Evolutionary conservation across 371 early-diverging fungal genomes (phyloP).

Genomic region (Smittium culicis): DNA sequence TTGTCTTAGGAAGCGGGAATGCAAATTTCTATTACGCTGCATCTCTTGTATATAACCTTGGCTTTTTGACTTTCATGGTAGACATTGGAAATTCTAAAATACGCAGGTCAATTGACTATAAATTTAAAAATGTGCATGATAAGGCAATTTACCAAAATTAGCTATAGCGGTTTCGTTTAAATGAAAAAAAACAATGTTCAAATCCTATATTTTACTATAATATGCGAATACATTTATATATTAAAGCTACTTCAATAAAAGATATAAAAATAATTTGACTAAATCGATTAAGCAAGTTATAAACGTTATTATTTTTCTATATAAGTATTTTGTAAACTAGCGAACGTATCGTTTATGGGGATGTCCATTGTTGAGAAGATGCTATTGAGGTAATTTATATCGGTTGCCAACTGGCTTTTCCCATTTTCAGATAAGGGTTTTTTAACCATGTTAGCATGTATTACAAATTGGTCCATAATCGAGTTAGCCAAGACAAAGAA

Average conservation of each 20-base stretch:
- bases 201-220: no score
- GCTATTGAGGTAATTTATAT: conserved; percentile 23
- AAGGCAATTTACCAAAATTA: neutral
- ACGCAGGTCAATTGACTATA: conserved; percentile 61
- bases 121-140: neutral
- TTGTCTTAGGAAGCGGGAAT: conserved; percentile 86
- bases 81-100: conserved; percentile 61
- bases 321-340: neutral
- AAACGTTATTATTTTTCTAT: neutral
- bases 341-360: neutral
- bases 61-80: conserved; percentile 62
- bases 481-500: neutral
- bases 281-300: neutral
- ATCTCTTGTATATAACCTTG: conserved; percentile 74
- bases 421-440: conserved; percentile 19
- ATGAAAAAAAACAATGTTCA: no score
- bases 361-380: conserved; percentile 19
- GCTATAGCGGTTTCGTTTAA: no score
- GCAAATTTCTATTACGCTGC: conserved; percentile 95
- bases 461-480: conserved; percentile 8
- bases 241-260: no score
- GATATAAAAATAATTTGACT: no score
- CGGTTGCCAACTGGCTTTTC: conserved; percentile 20
- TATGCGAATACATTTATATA: no score
- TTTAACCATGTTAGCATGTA: conserved; percentile 13